phyloP scores from a whole-genome alignment of 2,329 filamentous ascomycete genomes.

The Zymoseptoria crescenta region DNA sequence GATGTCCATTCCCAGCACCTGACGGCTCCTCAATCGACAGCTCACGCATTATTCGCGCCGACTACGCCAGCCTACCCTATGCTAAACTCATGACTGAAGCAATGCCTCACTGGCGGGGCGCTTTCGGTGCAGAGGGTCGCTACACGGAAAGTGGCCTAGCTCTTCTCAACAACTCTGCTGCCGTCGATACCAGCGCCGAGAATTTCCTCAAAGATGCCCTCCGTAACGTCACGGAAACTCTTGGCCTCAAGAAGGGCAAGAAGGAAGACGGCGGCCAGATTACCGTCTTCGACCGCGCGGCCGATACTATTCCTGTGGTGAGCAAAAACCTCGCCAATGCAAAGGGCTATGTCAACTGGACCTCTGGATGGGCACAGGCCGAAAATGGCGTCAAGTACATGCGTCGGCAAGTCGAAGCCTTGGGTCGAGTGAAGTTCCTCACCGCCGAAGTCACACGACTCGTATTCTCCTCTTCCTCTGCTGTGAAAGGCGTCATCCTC shows the following conservation, averaged over 20 bases:
- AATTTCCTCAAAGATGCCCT: constrained; percentile 53
- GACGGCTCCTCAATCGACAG: constrained; percentile 47
- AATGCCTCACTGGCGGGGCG: constrained; percentile 60
- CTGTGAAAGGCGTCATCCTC: constrained; percentile 54
- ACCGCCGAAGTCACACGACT: constrained; percentile 42
- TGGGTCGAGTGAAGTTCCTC: constrained; percentile 46
- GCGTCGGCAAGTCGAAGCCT: constrained; percentile 43
- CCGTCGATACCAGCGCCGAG: constrained; percentile 23
- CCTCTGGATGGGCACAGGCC: constrained; percentile 75
- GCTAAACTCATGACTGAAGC: constrained; percentile 64
- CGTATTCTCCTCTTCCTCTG: constrained; percentile 30
- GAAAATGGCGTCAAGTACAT: constrained; percentile 61
- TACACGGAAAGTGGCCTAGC: constrained; percentile 65
- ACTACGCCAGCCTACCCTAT: constrained; percentile 78
- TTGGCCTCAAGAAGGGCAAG: constrained; percentile 38
- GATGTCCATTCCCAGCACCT: constrained; percentile 49
- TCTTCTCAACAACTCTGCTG: constrained; percentile 44
- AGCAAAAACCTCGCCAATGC: constrained; percentile 45
- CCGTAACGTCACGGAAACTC: constrained; percentile 48
- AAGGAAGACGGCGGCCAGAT: constrained; percentile 28
- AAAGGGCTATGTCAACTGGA: constrained; percentile 65
- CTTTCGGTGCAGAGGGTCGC: constrained; percentile 53
- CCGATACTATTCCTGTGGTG: constrained; percentile 28
- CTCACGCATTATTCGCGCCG: constrained; percentile 57
- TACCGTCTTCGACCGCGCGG: constrained; percentile 31